Conservation (phyloP, 2,329 filamentous ascomycete species). For the Calonectria honghensis region DNA sequence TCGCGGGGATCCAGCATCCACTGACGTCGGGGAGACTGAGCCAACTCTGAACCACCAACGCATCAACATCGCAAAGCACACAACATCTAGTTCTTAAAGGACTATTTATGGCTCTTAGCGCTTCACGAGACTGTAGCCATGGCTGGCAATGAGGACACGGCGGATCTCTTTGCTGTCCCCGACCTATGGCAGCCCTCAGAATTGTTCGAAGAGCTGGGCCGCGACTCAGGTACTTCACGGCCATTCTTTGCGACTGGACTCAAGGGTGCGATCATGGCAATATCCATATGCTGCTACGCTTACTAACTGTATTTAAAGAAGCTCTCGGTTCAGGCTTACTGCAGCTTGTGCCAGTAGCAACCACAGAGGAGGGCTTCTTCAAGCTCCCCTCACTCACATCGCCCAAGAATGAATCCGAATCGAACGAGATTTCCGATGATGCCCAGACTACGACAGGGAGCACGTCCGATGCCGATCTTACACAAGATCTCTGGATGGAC, state of each 20-base stretch:
- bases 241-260: slow-evolving; percentile 68
- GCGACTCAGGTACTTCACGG: slow-evolving; percentile 43
- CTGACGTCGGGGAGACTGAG: slow-evolving; percentile 26
- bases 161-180: slow-evolving; percentile 78
- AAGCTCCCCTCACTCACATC: slow-evolving; percentile 47
- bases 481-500: slow-evolving; percentile 67
- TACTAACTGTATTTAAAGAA: slow-evolving; percentile 40
- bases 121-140: slow-evolving; percentile 50
- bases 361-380: slow-evolving; percentile 58
- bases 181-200: slow-evolving; percentile 75
- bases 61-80: slow-evolving; percentile 25
- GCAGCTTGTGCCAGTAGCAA: slow-evolving; percentile 46
- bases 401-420: slow-evolving; percentile 33
- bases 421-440: slow-evolving; percentile 34
- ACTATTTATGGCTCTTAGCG: slow-evolving; percentile 42
- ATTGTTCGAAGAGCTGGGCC: slow-evolving; percentile 63
- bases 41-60: slow-evolving; percentile 28
- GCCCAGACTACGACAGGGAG: slow-evolving; percentile 30
- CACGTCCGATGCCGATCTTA: slow-evolving; percentile 34
- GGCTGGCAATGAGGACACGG: slow-evolving; percentile 64
- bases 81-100: not conserved
- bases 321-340: slow-evolving; percentile 42
- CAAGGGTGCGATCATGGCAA: slow-evolving; percentile 52
- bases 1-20: slow-evolving; percentile 44
- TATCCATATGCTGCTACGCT: not conserved